These are phyloP conservation scores for Rhodamnia argentea DNA, from an alignment of 345 rosid genomes.

Conservation along the genomic window DNA sequence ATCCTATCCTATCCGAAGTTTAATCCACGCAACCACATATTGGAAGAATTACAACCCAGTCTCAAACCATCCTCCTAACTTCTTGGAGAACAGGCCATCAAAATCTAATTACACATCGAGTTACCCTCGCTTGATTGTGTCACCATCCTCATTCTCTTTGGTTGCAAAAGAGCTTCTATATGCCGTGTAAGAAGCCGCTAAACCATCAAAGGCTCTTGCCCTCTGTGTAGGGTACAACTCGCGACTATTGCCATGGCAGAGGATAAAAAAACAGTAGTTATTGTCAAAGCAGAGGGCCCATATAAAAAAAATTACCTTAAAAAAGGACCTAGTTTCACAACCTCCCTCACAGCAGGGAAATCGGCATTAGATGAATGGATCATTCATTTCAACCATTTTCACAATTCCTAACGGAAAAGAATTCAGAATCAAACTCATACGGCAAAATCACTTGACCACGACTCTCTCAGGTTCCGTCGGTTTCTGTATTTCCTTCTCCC, in stretches of 20 bases:
- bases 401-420: not conserved
- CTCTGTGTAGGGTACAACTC: not conserved
- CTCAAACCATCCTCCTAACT: not conserved
- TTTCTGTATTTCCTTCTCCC: not conserved
- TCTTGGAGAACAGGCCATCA: not conserved
- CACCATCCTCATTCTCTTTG: not conserved
- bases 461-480: not conserved
- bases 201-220: not conserved
- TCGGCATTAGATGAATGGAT: not conserved
- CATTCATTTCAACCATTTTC: not conserved
- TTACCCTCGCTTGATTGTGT: not conserved
- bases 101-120: not conserved
- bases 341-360: not conserved
- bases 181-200: not conserved
- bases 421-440: not conserved
- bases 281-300: not conserved
- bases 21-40: not conserved
- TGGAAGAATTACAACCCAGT: not conserved
- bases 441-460: not conserved
- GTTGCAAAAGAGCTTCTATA: not conserved
- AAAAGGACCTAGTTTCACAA: not conserved
- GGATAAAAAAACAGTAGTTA: not conserved
- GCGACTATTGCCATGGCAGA: not conserved
- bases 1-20: not conserved
- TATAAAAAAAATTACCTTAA: not conserved